Percentiles rank a stretch among this genome's conserved stretches.
phyloP scores from a whole-genome alignment of 192 early-diverging fungal genomes.

The Podila epigama region DNA sequence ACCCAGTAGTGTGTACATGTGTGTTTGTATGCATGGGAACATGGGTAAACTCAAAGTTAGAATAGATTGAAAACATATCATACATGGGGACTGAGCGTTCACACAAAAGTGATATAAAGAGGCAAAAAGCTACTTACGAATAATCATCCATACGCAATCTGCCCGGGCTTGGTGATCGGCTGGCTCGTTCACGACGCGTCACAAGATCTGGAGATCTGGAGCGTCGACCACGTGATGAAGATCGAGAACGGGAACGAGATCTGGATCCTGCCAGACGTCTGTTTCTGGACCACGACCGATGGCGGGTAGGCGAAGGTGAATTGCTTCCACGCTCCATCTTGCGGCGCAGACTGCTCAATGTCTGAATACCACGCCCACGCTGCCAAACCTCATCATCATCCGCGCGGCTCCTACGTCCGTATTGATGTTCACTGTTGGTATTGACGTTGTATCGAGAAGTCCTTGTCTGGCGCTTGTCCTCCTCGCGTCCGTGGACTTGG shows the following conservation, averaged over 20 bases:
- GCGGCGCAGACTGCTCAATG: constrained; percentile 24
- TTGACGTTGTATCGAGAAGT: neutral
- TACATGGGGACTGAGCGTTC: too few species aligned
- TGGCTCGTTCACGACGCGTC: constrained; percentile 10
- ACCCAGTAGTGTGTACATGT: too few species aligned
- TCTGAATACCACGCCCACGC: constrained; percentile 32
- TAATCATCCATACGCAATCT: constrained; percentile 19
- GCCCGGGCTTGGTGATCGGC: constrained; percentile 23
- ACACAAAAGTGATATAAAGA: neutral
- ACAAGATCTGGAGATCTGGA: constrained; percentile 20
- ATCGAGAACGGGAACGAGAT: constrained; percentile 18
- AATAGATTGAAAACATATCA: neutral
- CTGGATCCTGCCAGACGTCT: constrained; percentile 25
- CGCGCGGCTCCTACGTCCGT: constrained; percentile 42
- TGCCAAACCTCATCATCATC: constrained; percentile 37
- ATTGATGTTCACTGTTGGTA: constrained; percentile 5
- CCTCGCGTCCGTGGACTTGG: constrained; percentile 47
- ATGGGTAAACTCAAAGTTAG: too few species aligned
- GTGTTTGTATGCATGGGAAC: too few species aligned
- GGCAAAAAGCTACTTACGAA: constrained; percentile 10
- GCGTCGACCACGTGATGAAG: neutral
- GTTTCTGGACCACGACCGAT: constrained; percentile 39
- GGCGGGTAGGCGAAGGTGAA: constrained; percentile 24
- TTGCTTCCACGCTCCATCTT: constrained; percentile 21
- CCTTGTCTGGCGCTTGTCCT: neutral